A percentile compares a stretch with the other conserved stretches of the same genome.
phyloP scores from a whole-genome alignment of 306 rosid genomes.

The Pyrus pyrifolia region DNA sequence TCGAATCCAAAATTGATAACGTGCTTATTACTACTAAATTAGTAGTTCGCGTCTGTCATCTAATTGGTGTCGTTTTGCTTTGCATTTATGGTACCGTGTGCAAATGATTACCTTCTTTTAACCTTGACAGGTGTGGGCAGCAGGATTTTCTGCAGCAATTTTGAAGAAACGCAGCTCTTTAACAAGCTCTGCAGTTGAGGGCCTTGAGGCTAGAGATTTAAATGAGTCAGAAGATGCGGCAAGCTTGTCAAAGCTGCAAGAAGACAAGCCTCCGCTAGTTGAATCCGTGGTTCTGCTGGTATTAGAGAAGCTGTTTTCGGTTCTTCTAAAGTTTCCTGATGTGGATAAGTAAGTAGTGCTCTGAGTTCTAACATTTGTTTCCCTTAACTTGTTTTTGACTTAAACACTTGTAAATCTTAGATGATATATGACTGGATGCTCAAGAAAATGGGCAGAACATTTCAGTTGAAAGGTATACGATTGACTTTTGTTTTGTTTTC shows the following conservation, averaged over 20 bases:
- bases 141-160: constrained; percentile 78
- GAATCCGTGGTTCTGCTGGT: constrained; percentile 48
- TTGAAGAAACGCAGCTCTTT: constrained; percentile 57
- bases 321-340: constrained; percentile 49
- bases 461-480: neutral
- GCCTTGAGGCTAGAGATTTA: constrained; percentile 12
- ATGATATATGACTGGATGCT: neutral
- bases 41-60: neutral
- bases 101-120: neutral
- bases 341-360: constrained; percentile 43
- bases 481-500: constrained; percentile 3
- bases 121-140: constrained; percentile 78
- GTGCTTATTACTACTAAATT: neutral
- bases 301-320: constrained; percentile 60
- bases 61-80: neutral
- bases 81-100: neutral
- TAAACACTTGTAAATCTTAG: neutral
- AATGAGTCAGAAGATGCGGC: constrained; percentile 22
- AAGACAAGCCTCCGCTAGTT: constrained; percentile 29
- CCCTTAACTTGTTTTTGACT: neutral
- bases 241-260: constrained; percentile 29
- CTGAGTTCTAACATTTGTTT: neutral
- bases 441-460: neutral
- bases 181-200: constrained; percentile 8
- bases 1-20: neutral